These are phyloP conservation scores for Lentinula sp. DNA, from an alignment of 768 basidiomycete genomes.

Conservation along the genomic window DNA sequence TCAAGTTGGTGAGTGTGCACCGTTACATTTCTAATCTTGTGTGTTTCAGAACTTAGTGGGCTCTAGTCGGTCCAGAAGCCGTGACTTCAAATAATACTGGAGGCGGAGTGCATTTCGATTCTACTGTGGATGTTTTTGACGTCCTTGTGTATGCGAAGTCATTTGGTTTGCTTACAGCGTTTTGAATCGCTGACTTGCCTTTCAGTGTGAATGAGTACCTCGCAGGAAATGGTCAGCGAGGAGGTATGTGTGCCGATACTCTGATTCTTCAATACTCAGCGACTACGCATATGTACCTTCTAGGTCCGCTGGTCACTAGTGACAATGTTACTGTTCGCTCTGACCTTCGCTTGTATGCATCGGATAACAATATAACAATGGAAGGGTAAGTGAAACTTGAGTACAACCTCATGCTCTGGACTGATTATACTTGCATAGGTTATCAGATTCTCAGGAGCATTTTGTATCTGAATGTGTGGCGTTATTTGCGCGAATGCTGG, in stretches of 20 bases:
- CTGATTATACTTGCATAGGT: background rate
- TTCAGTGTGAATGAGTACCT: slow-evolving; percentile 10
- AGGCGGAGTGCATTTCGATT: slow-evolving; percentile 13
- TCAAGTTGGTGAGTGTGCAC: slow-evolving; percentile 9
- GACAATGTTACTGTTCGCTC: slow-evolving; percentile 18
- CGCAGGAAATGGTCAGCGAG: slow-evolving; percentile 9
- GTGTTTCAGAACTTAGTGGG: background rate
- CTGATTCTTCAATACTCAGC: background rate
- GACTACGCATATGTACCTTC: background rate
- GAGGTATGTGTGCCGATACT: slow-evolving; percentile 7
- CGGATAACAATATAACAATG: slow-evolving; percentile 17
- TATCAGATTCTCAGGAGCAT: background rate
- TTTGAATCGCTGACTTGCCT: background rate
- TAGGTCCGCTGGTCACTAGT: slow-evolving; percentile 16
- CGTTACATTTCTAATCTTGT: background rate
- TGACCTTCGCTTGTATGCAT: slow-evolving; percentile 15
- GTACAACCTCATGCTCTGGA: background rate
- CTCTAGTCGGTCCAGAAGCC: slow-evolving; percentile 11
- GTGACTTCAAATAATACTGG: slow-evolving; percentile 13
- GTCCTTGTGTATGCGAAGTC: slow-evolving; percentile 2
- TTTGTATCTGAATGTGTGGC: slow-evolving; percentile 11
- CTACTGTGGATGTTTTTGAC: slow-evolving; percentile 12
- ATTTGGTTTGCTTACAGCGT: background rate
- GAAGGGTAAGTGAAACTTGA: slow-evolving; percentile 6
- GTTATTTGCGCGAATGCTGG: slow-evolving; percentile 14